A percentile compares a stretch with the other conserved stretches of the same genome.
Evolutionary conservation across 2,329 filamentous ascomycete genomes (phyloP).

Genomic region (Calonectria naviculata): DNA sequence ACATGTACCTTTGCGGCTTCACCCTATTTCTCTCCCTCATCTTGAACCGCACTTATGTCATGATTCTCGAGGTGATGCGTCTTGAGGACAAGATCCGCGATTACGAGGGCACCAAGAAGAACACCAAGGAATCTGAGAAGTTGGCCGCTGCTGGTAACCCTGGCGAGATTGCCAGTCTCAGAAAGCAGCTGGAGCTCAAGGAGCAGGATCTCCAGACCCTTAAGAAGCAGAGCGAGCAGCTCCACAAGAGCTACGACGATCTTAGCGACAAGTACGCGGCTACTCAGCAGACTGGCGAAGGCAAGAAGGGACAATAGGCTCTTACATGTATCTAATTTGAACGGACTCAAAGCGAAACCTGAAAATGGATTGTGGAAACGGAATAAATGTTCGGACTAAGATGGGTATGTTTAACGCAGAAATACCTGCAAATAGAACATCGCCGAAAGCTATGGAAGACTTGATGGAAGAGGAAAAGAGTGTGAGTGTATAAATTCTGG

Average conservation of each 20-base stretch:
- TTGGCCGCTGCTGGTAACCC: constrained; percentile 78
- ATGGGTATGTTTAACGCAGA: neutral
- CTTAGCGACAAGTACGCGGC: constrained; percentile 84
- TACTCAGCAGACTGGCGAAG: constrained; percentile 60
- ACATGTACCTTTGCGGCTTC: constrained; percentile 99
- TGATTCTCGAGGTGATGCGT: constrained; percentile 92
- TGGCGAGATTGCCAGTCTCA: constrained; percentile 78
- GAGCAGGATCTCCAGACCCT: constrained; percentile 86
- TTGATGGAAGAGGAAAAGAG: constrained; percentile 27
- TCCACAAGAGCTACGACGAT: constrained; percentile 86
- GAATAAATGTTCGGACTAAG: neutral
- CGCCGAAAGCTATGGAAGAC: neutral
- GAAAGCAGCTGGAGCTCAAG: constrained; percentile 79
- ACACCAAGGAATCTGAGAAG: constrained; percentile 76
- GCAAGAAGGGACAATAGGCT: constrained; percentile 69
- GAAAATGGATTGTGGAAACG: neutral
- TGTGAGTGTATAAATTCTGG: constrained; percentile 20
- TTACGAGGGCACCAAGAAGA: constrained; percentile 70
- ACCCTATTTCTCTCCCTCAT: constrained; percentile 98
- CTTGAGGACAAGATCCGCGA: constrained; percentile 92
- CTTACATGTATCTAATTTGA: neutral
- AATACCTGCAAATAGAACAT: neutral
- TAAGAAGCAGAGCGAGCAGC: constrained; percentile 90
- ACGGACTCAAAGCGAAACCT: neutral
- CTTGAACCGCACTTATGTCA: constrained; percentile 97